These are phyloP conservation scores for Daldinia sp. DNA, from an alignment of 2,329 filamentous ascomycete species.

Conservation along the genomic window DNA sequence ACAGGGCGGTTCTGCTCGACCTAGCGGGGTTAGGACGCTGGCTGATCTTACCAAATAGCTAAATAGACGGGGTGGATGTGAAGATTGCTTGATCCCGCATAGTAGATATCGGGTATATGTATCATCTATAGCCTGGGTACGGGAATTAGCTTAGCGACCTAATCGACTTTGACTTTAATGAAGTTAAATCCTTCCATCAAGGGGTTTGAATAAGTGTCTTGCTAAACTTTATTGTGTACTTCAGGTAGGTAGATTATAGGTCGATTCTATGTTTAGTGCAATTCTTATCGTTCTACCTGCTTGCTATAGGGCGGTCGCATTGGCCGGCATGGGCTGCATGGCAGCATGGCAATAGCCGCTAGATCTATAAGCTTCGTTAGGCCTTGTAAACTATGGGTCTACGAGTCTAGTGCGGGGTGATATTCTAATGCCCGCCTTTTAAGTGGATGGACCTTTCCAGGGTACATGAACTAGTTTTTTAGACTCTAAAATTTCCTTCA, in stretches of 20 bases:
- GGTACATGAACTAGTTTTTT: constrained; percentile 11
- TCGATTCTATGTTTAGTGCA: neutral
- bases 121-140: too few relatives aligned
- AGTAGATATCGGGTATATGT: neutral
- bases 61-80: constrained; percentile 14
- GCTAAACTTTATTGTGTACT: too few relatives aligned
- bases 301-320: too few relatives aligned
- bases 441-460: constrained; percentile 18
- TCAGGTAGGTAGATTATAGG: too few relatives aligned
- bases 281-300: neutral
- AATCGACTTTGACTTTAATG: neutral
- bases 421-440: constrained; percentile 19
- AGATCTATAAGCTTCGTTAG: neutral
- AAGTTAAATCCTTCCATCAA: neutral
- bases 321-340: too few relatives aligned
- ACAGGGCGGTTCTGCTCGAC: constrained; percentile 36
- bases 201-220: too few relatives aligned
- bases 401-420: constrained; percentile 12
- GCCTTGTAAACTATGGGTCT: neutral
- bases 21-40: constrained; percentile 56
- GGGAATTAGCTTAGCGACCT: neutral
- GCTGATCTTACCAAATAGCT: constrained; percentile 57
- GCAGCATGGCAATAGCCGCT: neutral
- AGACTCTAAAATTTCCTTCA: constrained; percentile 21
- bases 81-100: neutral